Conservation (phyloP, 2,329 filamentous ascomycete species). For the Pestalotiopsis sp. region DNA sequence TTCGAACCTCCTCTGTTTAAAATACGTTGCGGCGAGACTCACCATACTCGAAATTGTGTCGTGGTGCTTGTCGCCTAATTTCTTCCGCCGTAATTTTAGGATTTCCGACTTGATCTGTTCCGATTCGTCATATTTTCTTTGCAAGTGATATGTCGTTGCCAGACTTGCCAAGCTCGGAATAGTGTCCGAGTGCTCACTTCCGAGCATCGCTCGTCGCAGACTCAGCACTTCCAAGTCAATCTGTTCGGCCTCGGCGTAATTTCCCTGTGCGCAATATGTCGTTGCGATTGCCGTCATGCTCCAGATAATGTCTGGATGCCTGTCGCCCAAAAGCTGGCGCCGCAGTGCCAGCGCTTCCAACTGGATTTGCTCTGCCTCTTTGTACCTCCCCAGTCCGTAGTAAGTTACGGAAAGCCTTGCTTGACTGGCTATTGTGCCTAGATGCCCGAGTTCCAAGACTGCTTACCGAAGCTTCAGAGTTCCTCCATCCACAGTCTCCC, state of each 20-base stretch:
- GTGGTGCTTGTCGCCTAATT: neutral
- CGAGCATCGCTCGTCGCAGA: neutral
- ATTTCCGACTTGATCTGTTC: neutral
- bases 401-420: too few relatives aligned
- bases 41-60: neutral
- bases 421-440: too few relatives aligned
- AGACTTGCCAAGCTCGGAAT: neutral
- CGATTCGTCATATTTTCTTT: neutral
- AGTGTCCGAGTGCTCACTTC: neutral
- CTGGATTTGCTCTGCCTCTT: too few relatives aligned
- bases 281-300: neutral
- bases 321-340: too few relatives aligned
- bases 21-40: neutral
- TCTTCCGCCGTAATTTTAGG: neutral
- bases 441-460: conserved; percentile 7
- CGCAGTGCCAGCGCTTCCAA: too few relatives aligned
- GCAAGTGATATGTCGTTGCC: neutral
- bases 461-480: conserved; percentile 16
- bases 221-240: neutral
- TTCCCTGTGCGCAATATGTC: neutral
- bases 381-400: too few relatives aligned
- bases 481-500: conserved; percentile 21
- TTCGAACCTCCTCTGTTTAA: neutral
- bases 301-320: neutral
- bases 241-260: neutral